Conservation (phyloP, 306 rosid genomes). For the Acacia acuminata region DNA sequence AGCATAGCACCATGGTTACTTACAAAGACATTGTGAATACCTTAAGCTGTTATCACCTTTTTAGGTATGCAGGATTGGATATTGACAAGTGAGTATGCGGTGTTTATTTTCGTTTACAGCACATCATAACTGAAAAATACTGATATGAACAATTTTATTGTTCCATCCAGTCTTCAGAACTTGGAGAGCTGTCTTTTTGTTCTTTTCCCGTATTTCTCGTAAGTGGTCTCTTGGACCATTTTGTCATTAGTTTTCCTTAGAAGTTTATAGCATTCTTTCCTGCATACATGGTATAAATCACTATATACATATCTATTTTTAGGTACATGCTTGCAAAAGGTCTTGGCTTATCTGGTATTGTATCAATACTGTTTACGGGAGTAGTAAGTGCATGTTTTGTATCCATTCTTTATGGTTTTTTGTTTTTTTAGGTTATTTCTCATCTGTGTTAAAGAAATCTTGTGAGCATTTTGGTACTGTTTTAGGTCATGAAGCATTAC, state of each 20-base stretch:
- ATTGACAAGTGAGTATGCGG: slow-evolving; percentile 80
- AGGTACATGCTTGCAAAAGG: slow-evolving; percentile 99
- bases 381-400: too few species aligned
- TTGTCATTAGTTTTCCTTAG: slow-evolving; percentile 7
- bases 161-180: slow-evolving; percentile 84
- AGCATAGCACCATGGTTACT: slow-evolving; percentile 24
- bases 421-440: too few species aligned
- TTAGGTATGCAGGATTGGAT: slow-evolving; percentile 98
- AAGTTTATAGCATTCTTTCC: slow-evolving; percentile 5
- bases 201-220: slow-evolving; percentile 99
- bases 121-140: slow-evolving; percentile 31
- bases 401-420: too few species aligned
- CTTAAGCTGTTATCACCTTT: slow-evolving; percentile 83
- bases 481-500: slow-evolving; percentile 98
- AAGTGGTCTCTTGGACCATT: slow-evolving; percentile 45
- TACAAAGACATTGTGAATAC: slow-evolving; percentile 44
- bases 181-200: slow-evolving; percentile 98
- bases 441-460: slow-evolving; percentile 21
- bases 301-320: slow-evolving; percentile 23
- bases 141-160: slow-evolving; percentile 27
- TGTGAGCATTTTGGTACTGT: slow-evolving; percentile 26
- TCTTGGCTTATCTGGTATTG: slow-evolving; percentile 93
- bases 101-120: slow-evolving; percentile 23
- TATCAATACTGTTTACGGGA: slow-evolving; percentile 95
- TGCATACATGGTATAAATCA: slow-evolving; percentile 25